Evolutionary conservation across 768 basidiomycete species (phyloP).

Genomic region (Lactarius pseudohatsudake): DNA sequence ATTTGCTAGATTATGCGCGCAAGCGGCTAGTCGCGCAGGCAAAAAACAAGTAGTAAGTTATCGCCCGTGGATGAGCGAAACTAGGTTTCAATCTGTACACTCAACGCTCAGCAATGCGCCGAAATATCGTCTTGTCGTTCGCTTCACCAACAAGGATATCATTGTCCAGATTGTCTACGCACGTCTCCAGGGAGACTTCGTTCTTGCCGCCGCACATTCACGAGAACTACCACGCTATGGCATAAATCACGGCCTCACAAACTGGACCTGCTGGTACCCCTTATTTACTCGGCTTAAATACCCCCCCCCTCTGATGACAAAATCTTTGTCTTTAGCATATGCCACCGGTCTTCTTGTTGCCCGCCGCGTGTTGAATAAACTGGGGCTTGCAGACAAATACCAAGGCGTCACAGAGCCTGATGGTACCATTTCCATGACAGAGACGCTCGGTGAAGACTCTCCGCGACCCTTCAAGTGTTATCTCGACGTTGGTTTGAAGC

Average conservation of each 20-base stretch:
- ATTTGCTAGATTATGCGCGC: slow-evolving; percentile 83
- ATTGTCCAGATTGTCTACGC: slow-evolving; percentile 96
- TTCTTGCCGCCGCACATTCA: slow-evolving; percentile 85
- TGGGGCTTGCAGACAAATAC: slow-evolving; percentile 97
- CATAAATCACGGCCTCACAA: slow-evolving; percentile 97
- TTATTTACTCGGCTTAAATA: neutral
- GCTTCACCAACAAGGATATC: slow-evolving; percentile 97
- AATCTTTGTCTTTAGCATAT: slow-evolving; percentile 63
- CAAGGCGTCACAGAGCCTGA: slow-evolving; percentile 91
- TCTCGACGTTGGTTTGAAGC: slow-evolving; percentile 97
- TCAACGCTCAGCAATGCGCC: slow-evolving; percentile 72
- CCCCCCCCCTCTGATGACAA: slow-evolving; percentile 5
- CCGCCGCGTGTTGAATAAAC: slow-evolving; percentile 91
- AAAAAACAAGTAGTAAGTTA: slow-evolving; percentile 94
- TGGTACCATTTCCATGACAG: slow-evolving; percentile 80
- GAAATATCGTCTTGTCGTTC: slow-evolving; percentile 97
- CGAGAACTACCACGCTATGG: slow-evolving; percentile 93
- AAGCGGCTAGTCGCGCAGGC: slow-evolving; percentile 97
- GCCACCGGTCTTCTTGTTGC: slow-evolving; percentile 95
- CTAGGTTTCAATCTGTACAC: neutral
- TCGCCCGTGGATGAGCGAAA: neutral
- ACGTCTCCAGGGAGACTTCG: slow-evolving; percentile 95
- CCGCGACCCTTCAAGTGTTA: slow-evolving; percentile 99
- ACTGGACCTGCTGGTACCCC: slow-evolving; percentile 91
- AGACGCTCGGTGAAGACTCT: slow-evolving; percentile 85